Evolutionary conservation across 2,329 filamentous ascomycete species (phyloP).

Genomic region (Aspergillus hortae): DNA sequence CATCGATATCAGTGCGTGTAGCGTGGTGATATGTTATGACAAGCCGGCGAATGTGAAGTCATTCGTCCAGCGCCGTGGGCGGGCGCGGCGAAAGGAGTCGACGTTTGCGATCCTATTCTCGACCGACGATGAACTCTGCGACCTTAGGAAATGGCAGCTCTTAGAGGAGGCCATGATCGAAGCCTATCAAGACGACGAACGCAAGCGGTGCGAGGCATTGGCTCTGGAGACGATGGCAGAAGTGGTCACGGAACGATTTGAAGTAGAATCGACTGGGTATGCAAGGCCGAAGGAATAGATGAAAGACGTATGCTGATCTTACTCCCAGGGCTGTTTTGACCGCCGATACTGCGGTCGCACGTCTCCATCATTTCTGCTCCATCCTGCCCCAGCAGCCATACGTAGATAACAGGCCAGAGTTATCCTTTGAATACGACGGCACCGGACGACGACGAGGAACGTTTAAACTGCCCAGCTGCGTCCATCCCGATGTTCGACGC

Average conservation of each 20-base stretch:
- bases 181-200: constrained; percentile 63
- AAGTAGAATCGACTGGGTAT: constrained; percentile 35
- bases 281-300: background rate
- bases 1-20: constrained; percentile 61
- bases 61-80: constrained; percentile 62
- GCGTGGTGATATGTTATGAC: constrained; percentile 63
- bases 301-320: background rate
- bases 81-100: constrained; percentile 57
- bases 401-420: constrained; percentile 65
- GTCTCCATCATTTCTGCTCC: constrained; percentile 78
- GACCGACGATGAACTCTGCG: constrained; percentile 27
- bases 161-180: constrained; percentile 72
- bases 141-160: constrained; percentile 55
- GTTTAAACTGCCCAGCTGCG: constrained; percentile 67
- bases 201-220: constrained; percentile 47
- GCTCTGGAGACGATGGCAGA: constrained; percentile 49
- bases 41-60: constrained; percentile 59
- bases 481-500: constrained; percentile 60
- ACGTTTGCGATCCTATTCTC: constrained; percentile 52
- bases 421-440: constrained; percentile 36
- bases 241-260: constrained; percentile 34
- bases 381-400: constrained; percentile 56
- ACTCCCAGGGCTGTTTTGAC: constrained; percentile 62
- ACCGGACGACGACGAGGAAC: constrained; percentile 44
- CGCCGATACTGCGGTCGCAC: constrained; percentile 68